These are phyloP conservation scores for Francoa sonchifolia DNA, from an alignment of 441 rosid species.

Conservation along the genomic window DNA sequence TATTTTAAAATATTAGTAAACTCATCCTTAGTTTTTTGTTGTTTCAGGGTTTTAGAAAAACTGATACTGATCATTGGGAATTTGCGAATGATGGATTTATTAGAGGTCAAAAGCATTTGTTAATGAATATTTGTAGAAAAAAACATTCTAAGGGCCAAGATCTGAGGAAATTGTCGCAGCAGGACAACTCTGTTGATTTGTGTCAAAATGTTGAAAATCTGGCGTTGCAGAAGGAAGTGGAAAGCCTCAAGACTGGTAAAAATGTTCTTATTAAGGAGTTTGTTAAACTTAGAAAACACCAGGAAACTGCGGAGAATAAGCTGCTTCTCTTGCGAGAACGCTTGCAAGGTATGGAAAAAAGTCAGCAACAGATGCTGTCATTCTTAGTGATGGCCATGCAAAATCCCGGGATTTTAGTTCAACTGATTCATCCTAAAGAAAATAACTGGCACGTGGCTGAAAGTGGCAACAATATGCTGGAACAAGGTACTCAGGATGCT, in stretches of 20 bases:
- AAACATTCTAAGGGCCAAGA: slow-evolving; percentile 46
- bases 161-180: slow-evolving; percentile 23
- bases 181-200: slow-evolving; percentile 17
- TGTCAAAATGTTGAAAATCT: slow-evolving; percentile 19
- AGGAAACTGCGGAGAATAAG: slow-evolving; percentile 55
- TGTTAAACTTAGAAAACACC: slow-evolving; percentile 56
- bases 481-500: slow-evolving; percentile 36
- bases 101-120: slow-evolving; percentile 51
- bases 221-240: slow-evolving; percentile 60
- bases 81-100: slow-evolving; percentile 77
- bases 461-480: slow-evolving; percentile 33
- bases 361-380: slow-evolving; percentile 88
- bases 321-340: slow-evolving; percentile 48
- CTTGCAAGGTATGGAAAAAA: slow-evolving; percentile 80
- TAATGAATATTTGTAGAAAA: slow-evolving; percentile 53
- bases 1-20: not conserved
- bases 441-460: slow-evolving; percentile 53
- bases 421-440: slow-evolving; percentile 67
- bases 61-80: slow-evolving; percentile 78
- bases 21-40: not conserved
- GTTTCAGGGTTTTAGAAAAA: slow-evolving; percentile 78
- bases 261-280: slow-evolving; percentile 54
- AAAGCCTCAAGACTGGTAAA: slow-evolving; percentile 56
- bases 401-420: slow-evolving; percentile 60
- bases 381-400: slow-evolving; percentile 84